phyloP scores from a whole-genome alignment of 1,284 basidiomycete species.

The Apiotrichum sp. region DNA sequence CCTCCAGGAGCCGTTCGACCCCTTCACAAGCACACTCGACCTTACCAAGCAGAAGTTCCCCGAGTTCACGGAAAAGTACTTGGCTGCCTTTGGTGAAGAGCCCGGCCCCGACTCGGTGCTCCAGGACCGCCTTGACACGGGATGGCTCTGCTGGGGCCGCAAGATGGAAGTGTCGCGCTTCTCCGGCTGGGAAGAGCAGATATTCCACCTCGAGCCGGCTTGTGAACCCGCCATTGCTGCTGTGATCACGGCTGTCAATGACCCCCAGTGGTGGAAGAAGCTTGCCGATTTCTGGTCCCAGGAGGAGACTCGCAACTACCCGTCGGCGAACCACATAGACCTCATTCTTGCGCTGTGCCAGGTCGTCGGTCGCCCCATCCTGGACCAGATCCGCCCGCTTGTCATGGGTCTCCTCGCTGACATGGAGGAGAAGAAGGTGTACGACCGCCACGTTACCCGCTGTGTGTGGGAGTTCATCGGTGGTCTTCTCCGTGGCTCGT shows the following conservation, averaged over 20 bases:
- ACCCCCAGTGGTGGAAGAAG: constrained; percentile 57
- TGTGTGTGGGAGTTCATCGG: constrained; percentile 80
- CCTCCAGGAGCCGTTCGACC: constrained; percentile 72
- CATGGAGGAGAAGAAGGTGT: constrained; percentile 39
- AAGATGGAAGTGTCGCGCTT: constrained; percentile 63
- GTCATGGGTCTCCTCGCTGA: constrained; percentile 38
- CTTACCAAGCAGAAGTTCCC: constrained; percentile 41
- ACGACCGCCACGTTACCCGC: constrained; percentile 84
- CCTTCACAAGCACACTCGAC: constrained; percentile 56
- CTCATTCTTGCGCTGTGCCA: constrained; percentile 52
- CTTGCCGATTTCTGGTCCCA: constrained; percentile 42
- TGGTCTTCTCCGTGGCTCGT: constrained; percentile 71
- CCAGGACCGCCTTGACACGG: constrained; percentile 72
- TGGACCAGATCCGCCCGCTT: constrained; percentile 35
- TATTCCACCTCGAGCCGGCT: constrained; percentile 60
- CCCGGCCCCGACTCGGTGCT: constrained; percentile 38
- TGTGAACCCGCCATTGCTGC: constrained; percentile 60
- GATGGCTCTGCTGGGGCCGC: constrained; percentile 78
- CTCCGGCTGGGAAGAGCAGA: constrained; percentile 51
- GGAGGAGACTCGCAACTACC: constrained; percentile 45
- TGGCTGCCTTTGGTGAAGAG: constrained; percentile 48
- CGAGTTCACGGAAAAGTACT: constrained; percentile 56
- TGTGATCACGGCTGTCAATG: constrained; percentile 53
- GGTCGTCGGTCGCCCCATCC: constrained; percentile 34
- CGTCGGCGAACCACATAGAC: constrained; percentile 47